phyloP scores from a whole-genome alignment of 345 rosid genomes.

The Reutealis trisperma region DNA sequence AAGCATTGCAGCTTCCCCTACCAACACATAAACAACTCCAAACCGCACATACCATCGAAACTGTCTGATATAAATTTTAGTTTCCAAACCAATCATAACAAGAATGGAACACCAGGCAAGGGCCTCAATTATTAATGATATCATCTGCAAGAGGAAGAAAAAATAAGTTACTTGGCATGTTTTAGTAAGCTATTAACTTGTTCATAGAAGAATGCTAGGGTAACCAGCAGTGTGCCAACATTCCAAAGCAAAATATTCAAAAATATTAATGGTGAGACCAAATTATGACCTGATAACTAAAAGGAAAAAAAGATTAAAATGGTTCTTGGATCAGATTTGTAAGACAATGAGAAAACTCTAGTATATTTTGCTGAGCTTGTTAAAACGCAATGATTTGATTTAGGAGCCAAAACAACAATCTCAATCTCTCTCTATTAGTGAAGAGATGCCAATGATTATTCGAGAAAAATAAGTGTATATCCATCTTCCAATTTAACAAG shows the following conservation, averaged over 20 bases:
- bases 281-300: background rate
- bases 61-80: constrained; percentile 28
- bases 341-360: background rate
- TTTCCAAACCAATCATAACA: constrained; percentile 31
- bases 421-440: no score
- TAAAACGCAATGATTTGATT: background rate
- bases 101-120: constrained; percentile 35
- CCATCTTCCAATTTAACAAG: background rate
- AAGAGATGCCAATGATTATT: no score
- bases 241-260: background rate
- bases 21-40: constrained; percentile 34
- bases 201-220: background rate
- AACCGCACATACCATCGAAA: constrained; percentile 40
- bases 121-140: constrained; percentile 25
- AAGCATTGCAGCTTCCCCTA: constrained; percentile 34
- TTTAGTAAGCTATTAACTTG: background rate
- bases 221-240: background rate
- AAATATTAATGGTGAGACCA: background rate
- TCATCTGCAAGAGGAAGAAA: constrained; percentile 18
- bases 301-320: background rate
- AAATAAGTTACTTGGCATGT: constrained; percentile 2
- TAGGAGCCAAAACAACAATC: no score
- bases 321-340: background rate
- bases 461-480: background rate
- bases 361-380: background rate